These are phyloP conservation scores for Colletotrichum sp. DNA, from an alignment of 2,329 filamentous ascomycete genomes.

Conservation along the genomic window DNA sequence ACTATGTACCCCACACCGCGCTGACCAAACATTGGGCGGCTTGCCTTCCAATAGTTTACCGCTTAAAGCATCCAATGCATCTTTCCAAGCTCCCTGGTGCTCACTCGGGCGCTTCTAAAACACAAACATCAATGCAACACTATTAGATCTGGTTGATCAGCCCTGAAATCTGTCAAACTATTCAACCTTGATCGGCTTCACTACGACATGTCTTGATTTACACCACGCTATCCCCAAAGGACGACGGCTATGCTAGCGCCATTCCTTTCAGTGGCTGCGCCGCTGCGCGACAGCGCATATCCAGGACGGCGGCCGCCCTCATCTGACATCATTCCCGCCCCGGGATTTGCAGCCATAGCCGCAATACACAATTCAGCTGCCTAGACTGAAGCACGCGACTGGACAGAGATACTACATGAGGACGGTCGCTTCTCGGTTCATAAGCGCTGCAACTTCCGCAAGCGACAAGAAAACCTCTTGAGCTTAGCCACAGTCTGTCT, in stretches of 20 bases:
- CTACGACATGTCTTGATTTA: not conserved
- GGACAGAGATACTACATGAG: not conserved
- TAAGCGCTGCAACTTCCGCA: not conserved
- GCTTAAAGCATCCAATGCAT: not conserved
- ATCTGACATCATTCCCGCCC: not conserved
- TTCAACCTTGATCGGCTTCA: not conserved
- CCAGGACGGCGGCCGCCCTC: not conserved
- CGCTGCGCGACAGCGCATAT: not conserved
- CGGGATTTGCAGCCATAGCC: not conserved
- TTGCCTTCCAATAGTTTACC: not conserved
- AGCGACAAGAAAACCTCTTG: not conserved
- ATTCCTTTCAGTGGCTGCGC: not conserved
- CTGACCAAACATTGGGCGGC: not conserved
- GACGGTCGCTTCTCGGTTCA: not conserved
- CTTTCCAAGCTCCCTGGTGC: not conserved
- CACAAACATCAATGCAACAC: not conserved
- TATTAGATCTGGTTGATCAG: not conserved
- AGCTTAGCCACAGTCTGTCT: not conserved
- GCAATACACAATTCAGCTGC: not conserved
- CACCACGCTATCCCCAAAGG: not conserved
- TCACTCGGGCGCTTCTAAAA: not conserved
- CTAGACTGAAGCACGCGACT: not conserved
- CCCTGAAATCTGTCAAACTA: not conserved
- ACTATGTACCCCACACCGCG: not conserved
- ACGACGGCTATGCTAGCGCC: not conserved